Percentiles rank a stretch among this genome's conserved stretches.
Conservation (phyloP, 495 filamentous ascomycete genomes). For the Tuber umbilicatum region DNA sequence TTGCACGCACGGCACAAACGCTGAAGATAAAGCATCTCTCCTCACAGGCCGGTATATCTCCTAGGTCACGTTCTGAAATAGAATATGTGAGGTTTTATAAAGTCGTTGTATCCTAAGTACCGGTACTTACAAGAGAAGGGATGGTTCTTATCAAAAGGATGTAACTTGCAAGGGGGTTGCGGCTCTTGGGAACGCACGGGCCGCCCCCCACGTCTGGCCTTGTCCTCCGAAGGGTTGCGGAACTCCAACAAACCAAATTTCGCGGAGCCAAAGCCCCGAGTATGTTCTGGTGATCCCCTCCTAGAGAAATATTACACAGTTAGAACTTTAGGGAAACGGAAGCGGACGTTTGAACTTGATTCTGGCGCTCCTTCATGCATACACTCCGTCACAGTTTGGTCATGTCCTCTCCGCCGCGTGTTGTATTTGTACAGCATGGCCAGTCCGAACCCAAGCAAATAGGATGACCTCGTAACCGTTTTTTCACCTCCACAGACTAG, state of each 20-base stretch:
- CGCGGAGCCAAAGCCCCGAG: slow-evolving; percentile 28
- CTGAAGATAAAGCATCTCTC: slow-evolving; percentile 24
- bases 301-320: neutral
- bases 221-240: neutral
- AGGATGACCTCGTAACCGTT: slow-evolving; percentile 24
- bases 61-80: slow-evolving; percentile 31
- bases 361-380: slow-evolving; percentile 18
- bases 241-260: neutral
- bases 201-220: slow-evolving; percentile 31
- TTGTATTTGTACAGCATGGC: slow-evolving; percentile 9
- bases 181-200: slow-evolving; percentile 33
- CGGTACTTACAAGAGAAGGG: slow-evolving; percentile 6
- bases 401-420: slow-evolving; percentile 22
- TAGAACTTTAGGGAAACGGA: neutral
- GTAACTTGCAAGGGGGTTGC: slow-evolving; percentile 11
- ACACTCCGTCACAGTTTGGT: slow-evolving; percentile 14
- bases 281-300: slow-evolving; percentile 16
- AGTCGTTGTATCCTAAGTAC: slow-evolving; percentile 24
- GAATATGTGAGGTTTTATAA: slow-evolving; percentile 16
- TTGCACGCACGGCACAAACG: slow-evolving; percentile 27
- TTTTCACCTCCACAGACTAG: slow-evolving; percentile 22
- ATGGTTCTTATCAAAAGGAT: slow-evolving; percentile 20
- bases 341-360: slow-evolving; percentile 12
- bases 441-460: slow-evolving; percentile 13
- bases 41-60: slow-evolving; percentile 16